Evolutionary conservation across 129 eudicot genomes (phyloP).

Genomic region (Logfia minima): DNA sequence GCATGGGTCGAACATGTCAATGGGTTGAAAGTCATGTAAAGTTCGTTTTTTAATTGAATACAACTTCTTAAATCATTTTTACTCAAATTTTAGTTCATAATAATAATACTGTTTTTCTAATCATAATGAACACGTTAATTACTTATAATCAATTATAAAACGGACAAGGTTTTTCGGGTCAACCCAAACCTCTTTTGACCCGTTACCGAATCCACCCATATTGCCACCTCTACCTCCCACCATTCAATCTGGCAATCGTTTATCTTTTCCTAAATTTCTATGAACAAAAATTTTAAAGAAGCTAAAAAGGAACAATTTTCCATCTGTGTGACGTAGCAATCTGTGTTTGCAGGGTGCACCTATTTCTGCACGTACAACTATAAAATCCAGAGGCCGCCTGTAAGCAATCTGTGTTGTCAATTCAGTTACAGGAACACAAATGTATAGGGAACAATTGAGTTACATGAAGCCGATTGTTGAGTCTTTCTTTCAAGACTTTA

Average conservation of each 20-base stretch:
- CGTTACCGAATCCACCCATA: neutral
- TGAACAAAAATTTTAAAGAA: neutral
- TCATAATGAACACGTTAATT: no score
- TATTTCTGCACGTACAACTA: slow-evolving; percentile 24
- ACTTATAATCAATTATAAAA: no score
- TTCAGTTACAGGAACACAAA: slow-evolving; percentile 12
- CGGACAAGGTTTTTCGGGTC: neutral
- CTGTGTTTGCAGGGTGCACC: slow-evolving; percentile 70
- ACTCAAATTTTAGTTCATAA: neutral
- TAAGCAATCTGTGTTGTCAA: slow-evolving; percentile 24
- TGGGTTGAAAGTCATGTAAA: neutral
- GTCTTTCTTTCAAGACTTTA: neutral
- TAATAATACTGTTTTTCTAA: no score
- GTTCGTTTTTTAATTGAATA: neutral
- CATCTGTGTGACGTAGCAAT: neutral
- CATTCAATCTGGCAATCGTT: neutral
- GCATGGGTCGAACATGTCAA: neutral
- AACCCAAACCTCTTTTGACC: neutral
- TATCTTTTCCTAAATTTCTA: neutral
- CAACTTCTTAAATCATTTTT: neutral
- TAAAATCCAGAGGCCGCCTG: slow-evolving; percentile 46
- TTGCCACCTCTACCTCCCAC: neutral
- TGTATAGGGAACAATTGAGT: neutral
- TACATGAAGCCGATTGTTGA: neutral
- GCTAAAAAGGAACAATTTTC: neutral